Base-by-base conservation (phyloP, 495 filamentous ascomycete species). In the Letharia columbiana region DNA sequence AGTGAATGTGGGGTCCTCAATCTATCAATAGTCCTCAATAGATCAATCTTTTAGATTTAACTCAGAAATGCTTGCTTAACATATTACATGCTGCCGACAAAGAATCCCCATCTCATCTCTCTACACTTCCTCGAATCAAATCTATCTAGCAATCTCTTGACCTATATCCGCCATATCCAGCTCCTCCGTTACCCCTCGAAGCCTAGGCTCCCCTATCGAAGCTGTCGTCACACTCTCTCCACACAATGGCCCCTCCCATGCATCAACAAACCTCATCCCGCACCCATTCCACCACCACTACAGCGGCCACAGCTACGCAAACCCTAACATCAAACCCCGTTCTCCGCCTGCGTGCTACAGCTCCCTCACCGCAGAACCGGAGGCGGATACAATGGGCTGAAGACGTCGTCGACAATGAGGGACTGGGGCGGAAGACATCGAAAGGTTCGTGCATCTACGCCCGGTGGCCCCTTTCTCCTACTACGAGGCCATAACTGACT, bases 321-420 rank as follows among this genome's bases (percentile, higher is more conserved):
- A 64, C 56, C 33, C 54, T 41, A 10, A 69, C 65, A 23, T 59
- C 50, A 5, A 66, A 64, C 1, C 68, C 68, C 13, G 68, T 69
- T 35, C 71, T 72, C 54, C 71, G 71, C 42, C 65, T 72, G 4
- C 69, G 71, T 12, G 71, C 69, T 35, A 67, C 63, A 13, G 63
- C 52, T 18, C 44, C 31, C 45, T 49, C 61, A 35, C 3, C 47
- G 9, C 56, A 68, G 31, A 47, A 47, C 28, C 40, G 67, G 15
- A 52, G 84, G 45, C 81, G 83, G 44, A 92, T 98, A 58, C 83
- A 87, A 77, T 99, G 94, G 94, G 91, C 89, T 12, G 89, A 91
- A 70, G 90, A 92, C 74, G 93, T 97, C 9, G 79, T 99, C 10
- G 92, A 99, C 77, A 99, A 99, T 71, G 94, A 99, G 75, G 92